phyloP scores from a whole-genome alignment of 1,284 basidiomycete species.

The Rhodotorula sp. region DNA sequence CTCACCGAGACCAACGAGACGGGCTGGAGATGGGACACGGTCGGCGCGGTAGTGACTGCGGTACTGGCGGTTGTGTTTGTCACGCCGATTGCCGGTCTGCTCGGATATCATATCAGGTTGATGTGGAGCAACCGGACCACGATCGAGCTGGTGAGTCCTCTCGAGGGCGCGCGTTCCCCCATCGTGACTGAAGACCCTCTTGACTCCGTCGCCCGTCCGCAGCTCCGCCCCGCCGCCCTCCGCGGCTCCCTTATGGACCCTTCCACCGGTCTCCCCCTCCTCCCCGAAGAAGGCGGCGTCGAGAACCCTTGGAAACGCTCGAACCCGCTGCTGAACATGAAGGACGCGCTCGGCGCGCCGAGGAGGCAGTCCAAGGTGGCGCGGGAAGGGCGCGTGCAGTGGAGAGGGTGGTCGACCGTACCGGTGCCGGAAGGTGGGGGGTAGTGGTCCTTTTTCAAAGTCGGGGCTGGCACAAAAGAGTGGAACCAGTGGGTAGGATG shows the following conservation, averaged over 20 bases:
- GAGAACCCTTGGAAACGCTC: slow-evolving; percentile 5
- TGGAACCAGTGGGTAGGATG: too few species aligned
- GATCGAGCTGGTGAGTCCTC: slow-evolving; percentile 75
- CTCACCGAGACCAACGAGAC: background rate
- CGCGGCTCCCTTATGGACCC: slow-evolving; percentile 30
- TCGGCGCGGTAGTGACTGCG: slow-evolving; percentile 75
- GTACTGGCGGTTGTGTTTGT: slow-evolving; percentile 65
- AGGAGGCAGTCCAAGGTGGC: background rate
- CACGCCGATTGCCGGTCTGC: slow-evolving; percentile 75
- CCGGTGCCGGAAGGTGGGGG: too few species aligned
- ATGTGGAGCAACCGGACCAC: slow-evolving; percentile 82
- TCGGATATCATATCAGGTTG: slow-evolving; percentile 78
- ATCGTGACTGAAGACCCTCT: too few species aligned
- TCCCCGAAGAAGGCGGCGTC: background rate
- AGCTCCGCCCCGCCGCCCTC: slow-evolving; percentile 30
- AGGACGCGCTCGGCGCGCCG: slow-evolving; percentile 1
- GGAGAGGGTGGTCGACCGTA: background rate
- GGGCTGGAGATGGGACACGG: slow-evolving; percentile 55
- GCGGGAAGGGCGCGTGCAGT: background rate
- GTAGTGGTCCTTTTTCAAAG: too few species aligned
- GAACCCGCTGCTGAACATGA: background rate
- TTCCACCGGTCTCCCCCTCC: slow-evolving; percentile 10
- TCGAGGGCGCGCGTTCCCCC: too few species aligned
- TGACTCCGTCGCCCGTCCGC: background rate
- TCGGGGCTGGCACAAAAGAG: too few species aligned